Conservation (phyloP, 305 asterid species). For the Solanum chacoense region DNA sequence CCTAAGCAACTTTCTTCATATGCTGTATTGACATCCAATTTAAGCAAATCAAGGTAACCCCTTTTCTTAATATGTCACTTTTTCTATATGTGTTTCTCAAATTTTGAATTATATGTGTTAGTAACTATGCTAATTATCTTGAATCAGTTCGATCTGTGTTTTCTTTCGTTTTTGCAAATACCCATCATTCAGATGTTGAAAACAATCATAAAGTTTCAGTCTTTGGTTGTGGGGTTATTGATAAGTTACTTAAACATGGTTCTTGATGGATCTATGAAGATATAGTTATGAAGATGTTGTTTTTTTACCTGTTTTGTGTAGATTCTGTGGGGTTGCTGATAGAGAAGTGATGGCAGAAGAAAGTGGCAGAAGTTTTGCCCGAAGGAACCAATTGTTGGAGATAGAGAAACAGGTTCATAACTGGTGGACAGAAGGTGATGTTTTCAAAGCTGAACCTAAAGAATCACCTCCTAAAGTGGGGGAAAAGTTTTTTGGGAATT, state of each 20-base stretch:
- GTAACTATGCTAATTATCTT: neutral
- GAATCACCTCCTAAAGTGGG: slow-evolving; percentile 55
- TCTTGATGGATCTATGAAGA: neutral
- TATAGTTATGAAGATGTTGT: neutral
- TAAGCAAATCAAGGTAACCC: neutral
- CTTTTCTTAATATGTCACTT: neutral
- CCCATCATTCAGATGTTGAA: neutral
- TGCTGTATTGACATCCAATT: neutral
- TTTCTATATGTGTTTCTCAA: neutral
- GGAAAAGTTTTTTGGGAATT: slow-evolving; percentile 82
- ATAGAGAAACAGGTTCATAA: slow-evolving; percentile 56
- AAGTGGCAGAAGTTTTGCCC: slow-evolving; percentile 55
- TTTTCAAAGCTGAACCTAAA: slow-evolving; percentile 62
- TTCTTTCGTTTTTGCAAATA: neutral
- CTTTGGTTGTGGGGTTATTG: neutral
- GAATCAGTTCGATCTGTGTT: neutral
- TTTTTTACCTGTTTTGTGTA: slow-evolving; percentile 2
- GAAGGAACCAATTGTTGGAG: slow-evolving; percentile 53
- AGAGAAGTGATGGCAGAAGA: slow-evolving; percentile 64
- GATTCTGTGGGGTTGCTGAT: slow-evolving; percentile 32
- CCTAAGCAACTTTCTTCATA: neutral
- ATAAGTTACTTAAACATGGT: neutral
- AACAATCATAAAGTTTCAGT: neutral
- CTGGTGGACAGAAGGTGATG: slow-evolving; percentile 68
- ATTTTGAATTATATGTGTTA: neutral